Base-by-base conservation (phyloP, 176 grass and related monocot species). In the Musa beccarii region DNA sequence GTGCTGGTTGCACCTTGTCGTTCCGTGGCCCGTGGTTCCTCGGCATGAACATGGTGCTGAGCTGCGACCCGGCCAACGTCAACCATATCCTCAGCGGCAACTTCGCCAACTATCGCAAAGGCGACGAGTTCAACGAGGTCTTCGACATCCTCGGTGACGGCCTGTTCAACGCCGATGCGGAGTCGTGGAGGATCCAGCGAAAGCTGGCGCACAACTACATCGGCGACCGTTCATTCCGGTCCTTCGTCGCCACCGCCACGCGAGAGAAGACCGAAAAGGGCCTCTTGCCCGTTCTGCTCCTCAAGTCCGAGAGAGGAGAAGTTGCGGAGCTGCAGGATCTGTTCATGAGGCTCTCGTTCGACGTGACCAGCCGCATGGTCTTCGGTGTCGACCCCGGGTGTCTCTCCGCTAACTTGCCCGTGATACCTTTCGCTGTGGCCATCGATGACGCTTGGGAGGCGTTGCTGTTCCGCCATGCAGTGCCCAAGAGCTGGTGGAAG, bases 141-240 rank as follows among this genome's bases (percentile, higher is more conserved):
- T 91, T 88, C 70, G 85, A 91, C 59, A 78, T 91, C 72, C 74
- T 91, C 67, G 89, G 89, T 4, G 73, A 85, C 49, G 76, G 83
- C 8, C 73, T 91, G 56, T 83, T 91, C 68, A 78, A 77, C 55
- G 77, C 83, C 12, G 85, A 91, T 78, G 78, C 79, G 65, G 85
- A 85, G 29, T 85, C 83, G 55, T 91, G 89, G 89, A 82, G 76
- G 43, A 77, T 80, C 62, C 85, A 91, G 74, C 89, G 89, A 2
- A 80, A 71, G 13, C 11, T 85, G 22, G 89, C 83, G 3, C 81
- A 78, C 52, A 3, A 75, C 67, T 25, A 85, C 74, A 80, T 91
- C 76, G 85, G 68, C 59, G 14, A 53, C 56, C 85, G 77, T 11
- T 23, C 53, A 43, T 91, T 87, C 63, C 83, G 89, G 2, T 83